These are phyloP conservation scores for Trichoderma pleuroti DNA, from an alignment of 2,329 filamentous ascomycete genomes.

Conservation along the genomic window DNA sequence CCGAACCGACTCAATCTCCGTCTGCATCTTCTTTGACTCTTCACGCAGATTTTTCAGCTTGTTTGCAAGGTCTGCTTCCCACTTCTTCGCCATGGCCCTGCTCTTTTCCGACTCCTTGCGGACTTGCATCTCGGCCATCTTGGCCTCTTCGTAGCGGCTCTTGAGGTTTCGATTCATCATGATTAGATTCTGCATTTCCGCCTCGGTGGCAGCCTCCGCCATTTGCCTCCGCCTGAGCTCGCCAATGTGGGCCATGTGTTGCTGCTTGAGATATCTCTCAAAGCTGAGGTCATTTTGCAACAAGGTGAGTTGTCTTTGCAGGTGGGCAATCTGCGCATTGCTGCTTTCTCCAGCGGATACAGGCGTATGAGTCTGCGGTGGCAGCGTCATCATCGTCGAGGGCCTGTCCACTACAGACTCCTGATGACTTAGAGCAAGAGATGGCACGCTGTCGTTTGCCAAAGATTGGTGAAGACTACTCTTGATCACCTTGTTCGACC, in stretches of 20 bases:
- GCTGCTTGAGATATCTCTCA: slow-evolving; percentile 78
- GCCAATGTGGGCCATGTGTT: slow-evolving; percentile 78
- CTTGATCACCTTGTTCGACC: slow-evolving; percentile 57
- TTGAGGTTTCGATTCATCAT: slow-evolving; percentile 72
- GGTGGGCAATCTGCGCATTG: slow-evolving; percentile 45
- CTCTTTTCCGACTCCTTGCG: slow-evolving; percentile 70
- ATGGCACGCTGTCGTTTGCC: slow-evolving; percentile 56
- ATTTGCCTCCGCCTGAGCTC: slow-evolving; percentile 72
- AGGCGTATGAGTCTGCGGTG: slow-evolving; percentile 28
- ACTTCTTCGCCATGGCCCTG: slow-evolving; percentile 70
- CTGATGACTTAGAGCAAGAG: slow-evolving; percentile 49
- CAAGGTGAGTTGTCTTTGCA: slow-evolving; percentile 72
- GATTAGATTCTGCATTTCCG: slow-evolving; percentile 77
- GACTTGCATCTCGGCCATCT: slow-evolving; percentile 64
- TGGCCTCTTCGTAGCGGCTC: slow-evolving; percentile 68
- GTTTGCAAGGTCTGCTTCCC: slow-evolving; percentile 66
- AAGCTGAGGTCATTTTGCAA: slow-evolving; percentile 79
- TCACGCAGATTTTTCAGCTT: slow-evolving; percentile 66
- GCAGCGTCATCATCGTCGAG: slow-evolving; percentile 27
- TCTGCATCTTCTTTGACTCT: slow-evolving; percentile 63
- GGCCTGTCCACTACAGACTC: slow-evolving; percentile 43
- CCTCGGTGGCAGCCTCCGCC: slow-evolving; percentile 72
- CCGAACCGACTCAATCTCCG: slow-evolving; percentile 54
- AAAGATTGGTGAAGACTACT: slow-evolving; percentile 53
- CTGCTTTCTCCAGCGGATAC: slow-evolving; percentile 33